Base-by-base conservation (phyloP, 1,284 basidiomycete genomes). In the Xerocomus minutiporus region DNA sequence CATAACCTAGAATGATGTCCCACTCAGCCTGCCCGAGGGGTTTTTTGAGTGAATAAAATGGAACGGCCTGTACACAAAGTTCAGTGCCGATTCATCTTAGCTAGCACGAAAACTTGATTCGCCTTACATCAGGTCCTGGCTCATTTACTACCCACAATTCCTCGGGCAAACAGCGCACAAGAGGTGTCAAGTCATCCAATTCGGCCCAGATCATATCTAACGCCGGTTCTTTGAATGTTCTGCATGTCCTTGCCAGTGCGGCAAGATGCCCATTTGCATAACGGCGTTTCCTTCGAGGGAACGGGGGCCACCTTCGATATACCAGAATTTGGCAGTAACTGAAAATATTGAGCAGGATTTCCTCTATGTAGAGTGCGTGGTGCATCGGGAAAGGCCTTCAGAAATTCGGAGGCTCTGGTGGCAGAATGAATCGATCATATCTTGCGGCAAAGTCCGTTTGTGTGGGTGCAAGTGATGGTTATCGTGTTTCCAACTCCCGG, bases 171-270 rank as follows among this genome's bases (percentile, higher is more conserved):
- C 55, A 60, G 39, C 38, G 45, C 8, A 62, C 44, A 3, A 60
- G 46, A 20, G 60, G 58, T 17, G 50, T 46, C 39, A 62, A 23
- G 46, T 45, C 38, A 7, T 45, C 25, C 23, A 60, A 44, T 9
- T 48, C 45, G 1, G 42, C 25, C 56, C 56, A 61, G 11, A 62
- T 29, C 45, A 50, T 36, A 15, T 56, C 35, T 8, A 63, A 8
- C 4, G 55, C 61, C 1, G 47, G 53, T 1, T 55, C 55, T 26
- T 59, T 61, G 49, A 62, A 61, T 41, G 41, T 20, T 29, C 5
- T 61, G 43, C 60, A 62, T 5, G 51, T 48, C 23, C 49, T 53
- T 5, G 59, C 57, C 4, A 60, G 38, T 1, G 34, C n/a, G 2
- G 17, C 28, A 11, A 61, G 47, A 43, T 50, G 12, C 13, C 1